Conservation (phyloP, 345 rosid genomes). For the Trapa incisa region DNA sequence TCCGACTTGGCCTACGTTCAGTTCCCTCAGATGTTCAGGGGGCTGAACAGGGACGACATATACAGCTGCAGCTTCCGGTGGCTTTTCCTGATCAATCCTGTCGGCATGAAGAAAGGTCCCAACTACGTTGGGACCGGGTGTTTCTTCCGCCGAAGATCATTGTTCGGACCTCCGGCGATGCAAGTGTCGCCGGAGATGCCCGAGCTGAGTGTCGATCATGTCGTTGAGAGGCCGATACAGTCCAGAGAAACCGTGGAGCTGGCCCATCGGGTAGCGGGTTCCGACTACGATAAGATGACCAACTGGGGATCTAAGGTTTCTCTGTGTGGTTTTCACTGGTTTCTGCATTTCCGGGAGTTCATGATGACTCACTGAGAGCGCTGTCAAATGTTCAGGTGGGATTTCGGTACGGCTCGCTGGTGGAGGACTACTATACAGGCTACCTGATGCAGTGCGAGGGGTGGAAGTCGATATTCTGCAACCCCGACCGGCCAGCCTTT, state of each 20-base stretch:
- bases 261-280: slow-evolving; percentile 44
- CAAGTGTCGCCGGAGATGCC: slow-evolving; percentile 19
- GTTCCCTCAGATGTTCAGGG: slow-evolving; percentile 55
- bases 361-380: too few species aligned
- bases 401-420: slow-evolving; percentile 53
- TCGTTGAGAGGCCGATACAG: slow-evolving; percentile 18
- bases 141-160: slow-evolving; percentile 43
- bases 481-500: slow-evolving; percentile 49
- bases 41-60: slow-evolving; percentile 40
- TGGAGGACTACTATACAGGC: slow-evolving; percentile 60
- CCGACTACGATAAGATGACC: slow-evolving; percentile 39
- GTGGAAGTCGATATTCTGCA: slow-evolving; percentile 50
- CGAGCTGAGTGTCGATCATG: slow-evolving; percentile 19
- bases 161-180: slow-evolving; percentile 35
- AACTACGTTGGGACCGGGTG: slow-evolving; percentile 45
- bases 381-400: slow-evolving; percentile 32
- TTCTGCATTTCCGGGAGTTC: too few species aligned
- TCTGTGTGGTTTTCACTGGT: too few species aligned
- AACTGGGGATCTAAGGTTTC: slow-evolving; percentile 51
- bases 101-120: slow-evolving; percentile 41
- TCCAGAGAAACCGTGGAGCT: slow-evolving; percentile 15
- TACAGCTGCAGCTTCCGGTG: slow-evolving; percentile 34
- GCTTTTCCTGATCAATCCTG: slow-evolving; percentile 23
- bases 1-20: slow-evolving; percentile 35
- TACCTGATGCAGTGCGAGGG: slow-evolving; percentile 48